A percentile compares a stretch with the other conserved stretches of the same genome.
These are phyloP conservation scores for Dysphania ambrosioides DNA, from an alignment of 148 eudicot species.

Conservation along the genomic window DNA sequence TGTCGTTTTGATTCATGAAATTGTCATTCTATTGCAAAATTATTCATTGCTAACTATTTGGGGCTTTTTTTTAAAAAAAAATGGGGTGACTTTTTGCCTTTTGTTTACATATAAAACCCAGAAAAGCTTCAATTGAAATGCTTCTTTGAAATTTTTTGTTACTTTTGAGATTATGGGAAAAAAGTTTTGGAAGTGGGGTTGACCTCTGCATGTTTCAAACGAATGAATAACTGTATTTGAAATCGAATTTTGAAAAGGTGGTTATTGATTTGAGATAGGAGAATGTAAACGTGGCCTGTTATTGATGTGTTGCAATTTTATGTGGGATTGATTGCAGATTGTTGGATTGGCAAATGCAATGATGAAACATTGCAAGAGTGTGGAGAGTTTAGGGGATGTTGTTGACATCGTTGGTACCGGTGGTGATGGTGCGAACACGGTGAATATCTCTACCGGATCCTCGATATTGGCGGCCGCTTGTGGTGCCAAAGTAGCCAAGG, in stretches of 20 bases:
- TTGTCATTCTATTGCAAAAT: too few relatives aligned
- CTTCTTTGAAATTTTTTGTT: too few relatives aligned
- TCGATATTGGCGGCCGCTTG: slow-evolving; percentile 91
- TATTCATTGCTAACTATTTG: too few relatives aligned
- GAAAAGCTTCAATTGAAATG: too few relatives aligned
- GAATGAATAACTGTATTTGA: background rate
- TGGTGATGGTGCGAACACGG: slow-evolving; percentile 98
- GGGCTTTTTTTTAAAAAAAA: too few relatives aligned
- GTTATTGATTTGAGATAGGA: background rate
- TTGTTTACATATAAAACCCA: too few relatives aligned
- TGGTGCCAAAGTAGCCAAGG: slow-evolving; percentile 99
- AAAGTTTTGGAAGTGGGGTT: background rate
- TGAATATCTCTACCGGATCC: slow-evolving; percentile 94
- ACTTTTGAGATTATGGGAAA: too few relatives aligned
- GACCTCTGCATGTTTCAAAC: background rate
- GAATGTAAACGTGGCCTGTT: slow-evolving; percentile 10
- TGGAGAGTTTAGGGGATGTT: slow-evolving; percentile 67
- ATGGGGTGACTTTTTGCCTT: too few relatives aligned
- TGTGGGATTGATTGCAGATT: slow-evolving; percentile 46
- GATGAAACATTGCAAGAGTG: slow-evolving; percentile 65
- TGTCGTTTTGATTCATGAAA: too few relatives aligned
- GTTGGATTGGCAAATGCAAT: slow-evolving; percentile 96
- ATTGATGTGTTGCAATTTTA: slow-evolving; percentile 3
- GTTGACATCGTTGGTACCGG: slow-evolving; percentile 99
- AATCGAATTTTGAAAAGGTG: background rate